Evolutionary conservation across 2,329 filamentous ascomycete species (phyloP).

Genomic region (Ramularia collo-cygni): DNA sequence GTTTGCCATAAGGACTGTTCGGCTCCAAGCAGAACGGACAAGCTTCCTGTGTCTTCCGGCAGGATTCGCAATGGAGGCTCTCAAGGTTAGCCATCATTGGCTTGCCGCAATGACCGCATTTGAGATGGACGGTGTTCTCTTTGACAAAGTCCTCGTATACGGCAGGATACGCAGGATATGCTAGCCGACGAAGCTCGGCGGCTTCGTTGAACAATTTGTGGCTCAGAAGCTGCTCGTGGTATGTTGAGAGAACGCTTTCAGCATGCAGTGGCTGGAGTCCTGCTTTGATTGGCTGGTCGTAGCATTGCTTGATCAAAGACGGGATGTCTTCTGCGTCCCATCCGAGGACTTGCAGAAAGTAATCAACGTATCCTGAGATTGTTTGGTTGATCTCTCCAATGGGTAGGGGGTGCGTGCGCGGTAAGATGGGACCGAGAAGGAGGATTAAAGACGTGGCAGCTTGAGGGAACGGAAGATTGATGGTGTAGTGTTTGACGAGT

Average conservation of each 20-base stretch:
- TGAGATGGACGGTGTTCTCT: constrained; percentile 48
- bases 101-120: constrained; percentile 51
- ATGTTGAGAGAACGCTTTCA: constrained; percentile 49
- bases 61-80: constrained; percentile 47
- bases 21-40: constrained; percentile 42
- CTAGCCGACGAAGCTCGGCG: constrained; percentile 49
- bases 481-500: constrained; percentile 37
- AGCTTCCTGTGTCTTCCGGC: constrained; percentile 36
- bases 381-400: constrained; percentile 28
- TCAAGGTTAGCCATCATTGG: constrained; percentile 42
- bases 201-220: constrained; percentile 46
- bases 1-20: constrained; percentile 30
- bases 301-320: constrained; percentile 33
- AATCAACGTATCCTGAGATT: constrained; percentile 35
- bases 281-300: constrained; percentile 35
- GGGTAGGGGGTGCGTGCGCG: constrained; percentile 33
- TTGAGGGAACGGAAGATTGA: constrained; percentile 39
- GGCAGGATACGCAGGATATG: constrained; percentile 48
- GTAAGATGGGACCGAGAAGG: constrained; percentile 40
- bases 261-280: constrained; percentile 46
- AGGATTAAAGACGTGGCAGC: constrained; percentile 42
- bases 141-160: constrained; percentile 52
- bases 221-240: constrained; percentile 49
- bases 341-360: constrained; percentile 32
- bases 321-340: constrained; percentile 29